A percentile compares a stretch with the other conserved stretches of the same genome.
Evolutionary conservation across 2,329 filamentous ascomycete genomes (phyloP).

Genomic region (Fusarium goolgardi): DNA sequence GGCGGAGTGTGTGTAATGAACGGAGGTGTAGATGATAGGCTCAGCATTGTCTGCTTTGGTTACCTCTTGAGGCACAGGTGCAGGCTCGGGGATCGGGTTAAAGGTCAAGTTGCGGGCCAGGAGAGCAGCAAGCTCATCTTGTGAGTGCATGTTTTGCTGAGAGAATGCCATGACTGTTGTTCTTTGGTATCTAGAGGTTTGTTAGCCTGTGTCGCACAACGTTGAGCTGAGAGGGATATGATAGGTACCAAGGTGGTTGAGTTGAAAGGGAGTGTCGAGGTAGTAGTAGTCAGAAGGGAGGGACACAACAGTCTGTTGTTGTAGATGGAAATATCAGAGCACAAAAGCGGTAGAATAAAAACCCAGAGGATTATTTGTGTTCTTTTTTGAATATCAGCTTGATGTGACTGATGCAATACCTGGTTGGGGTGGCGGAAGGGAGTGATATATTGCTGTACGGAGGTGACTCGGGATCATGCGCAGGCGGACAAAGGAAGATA

Average conservation of each 20-base stretch:
- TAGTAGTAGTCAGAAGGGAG: conserved; percentile 3
- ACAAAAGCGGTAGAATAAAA: conserved; percentile 3
- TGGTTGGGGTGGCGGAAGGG: conserved; percentile 36
- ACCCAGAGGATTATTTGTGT: conserved; percentile 9
- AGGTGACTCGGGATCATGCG: conserved; percentile 37
- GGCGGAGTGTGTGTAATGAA: conserved; percentile 86
- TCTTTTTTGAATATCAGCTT: conserved; percentile 12
- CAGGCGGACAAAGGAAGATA: conserved; percentile 37
- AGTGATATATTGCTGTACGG: conserved; percentile 27
- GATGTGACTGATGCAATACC: conserved; percentile 17
- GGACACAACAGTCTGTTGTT: background rate
- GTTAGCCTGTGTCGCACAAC: conserved; percentile 24
- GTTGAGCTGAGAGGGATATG: background rate
- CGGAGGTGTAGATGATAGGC: conserved; percentile 77
- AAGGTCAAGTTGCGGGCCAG: conserved; percentile 82
- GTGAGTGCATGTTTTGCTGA: conserved; percentile 68
- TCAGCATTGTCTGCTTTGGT: conserved; percentile 51
- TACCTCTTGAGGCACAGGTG: conserved; percentile 42
- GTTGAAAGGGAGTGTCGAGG: conserved; percentile 1
- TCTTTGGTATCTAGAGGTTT: conserved; percentile 14
- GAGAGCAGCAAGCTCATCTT: conserved; percentile 85
- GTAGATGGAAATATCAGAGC: conserved; percentile 4
- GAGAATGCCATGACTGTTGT: conserved; percentile 54
- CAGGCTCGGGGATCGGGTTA: conserved; percentile 50
- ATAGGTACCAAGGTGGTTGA: conserved; percentile 28